phyloP scores from a whole-genome alignment of 495 filamentous ascomycete species.

The Trichoderma gamsii region DNA sequence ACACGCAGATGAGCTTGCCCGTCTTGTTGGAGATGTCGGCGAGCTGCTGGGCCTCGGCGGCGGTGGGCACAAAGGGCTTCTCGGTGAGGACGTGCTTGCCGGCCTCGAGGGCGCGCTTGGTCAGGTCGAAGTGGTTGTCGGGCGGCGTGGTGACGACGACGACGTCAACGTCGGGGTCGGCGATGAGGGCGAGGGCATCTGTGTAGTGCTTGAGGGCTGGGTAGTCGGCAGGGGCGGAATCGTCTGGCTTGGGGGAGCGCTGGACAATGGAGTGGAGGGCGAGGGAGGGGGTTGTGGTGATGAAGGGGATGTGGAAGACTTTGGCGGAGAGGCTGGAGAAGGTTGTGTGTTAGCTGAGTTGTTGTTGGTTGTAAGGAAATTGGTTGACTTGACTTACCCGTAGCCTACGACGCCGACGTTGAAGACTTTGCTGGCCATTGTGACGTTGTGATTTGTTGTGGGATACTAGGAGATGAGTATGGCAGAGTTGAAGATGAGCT shows the following conservation, averaged over 20 bases:
- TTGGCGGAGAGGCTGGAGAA: constrained; percentile 67
- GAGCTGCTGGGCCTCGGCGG: constrained; percentile 64
- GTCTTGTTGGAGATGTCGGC: constrained; percentile 56
- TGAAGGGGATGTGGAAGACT: constrained; percentile 85
- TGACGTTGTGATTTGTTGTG: neutral
- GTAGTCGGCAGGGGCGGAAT: constrained; percentile 65
- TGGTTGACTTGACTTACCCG: constrained; percentile 34
- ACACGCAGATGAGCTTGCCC: constrained; percentile 65
- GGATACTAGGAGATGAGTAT: neutral
- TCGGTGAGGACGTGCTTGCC: constrained; percentile 85
- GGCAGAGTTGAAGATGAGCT: too few species aligned
- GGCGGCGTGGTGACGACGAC: constrained; percentile 73
- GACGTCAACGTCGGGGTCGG: constrained; percentile 61
- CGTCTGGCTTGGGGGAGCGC: constrained; percentile 41
- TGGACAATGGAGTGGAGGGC: constrained; percentile 75
- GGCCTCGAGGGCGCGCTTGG: constrained; percentile 58
- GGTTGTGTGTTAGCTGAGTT: constrained; percentile 11
- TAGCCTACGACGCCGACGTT: constrained; percentile 52
- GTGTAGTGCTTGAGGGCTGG: constrained; percentile 60
- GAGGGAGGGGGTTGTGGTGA: constrained; percentile 56
- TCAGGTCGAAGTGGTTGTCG: constrained; percentile 63
- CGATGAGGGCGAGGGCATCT: constrained; percentile 54
- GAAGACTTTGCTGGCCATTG: constrained; percentile 33
- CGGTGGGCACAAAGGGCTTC: constrained; percentile 79
- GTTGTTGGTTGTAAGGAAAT: too few species aligned